Conservation (phyloP, 495 filamentous ascomycete species). For the Pyronema domesticum region DNA sequence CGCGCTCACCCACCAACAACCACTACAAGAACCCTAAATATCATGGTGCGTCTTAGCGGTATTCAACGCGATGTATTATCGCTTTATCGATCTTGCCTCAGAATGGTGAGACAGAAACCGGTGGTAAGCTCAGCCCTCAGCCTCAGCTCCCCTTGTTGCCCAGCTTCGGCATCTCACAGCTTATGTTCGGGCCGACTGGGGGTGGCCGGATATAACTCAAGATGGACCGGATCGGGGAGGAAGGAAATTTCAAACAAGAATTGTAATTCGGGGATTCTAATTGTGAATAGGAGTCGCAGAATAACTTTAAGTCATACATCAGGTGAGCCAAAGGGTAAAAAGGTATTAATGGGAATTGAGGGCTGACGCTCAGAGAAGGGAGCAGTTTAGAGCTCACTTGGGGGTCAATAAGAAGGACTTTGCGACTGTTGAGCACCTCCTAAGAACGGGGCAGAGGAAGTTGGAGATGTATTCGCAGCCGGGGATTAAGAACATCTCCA, state of each 20-base stretch:
- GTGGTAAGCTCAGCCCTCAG: conserved; percentile 34
- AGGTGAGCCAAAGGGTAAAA: conserved; percentile 28
- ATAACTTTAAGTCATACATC: conserved; percentile 19
- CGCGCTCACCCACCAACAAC: too few species aligned
- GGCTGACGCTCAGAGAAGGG: too few species aligned
- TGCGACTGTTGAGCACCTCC: conserved; percentile 64
- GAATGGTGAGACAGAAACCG: conserved; percentile 68
- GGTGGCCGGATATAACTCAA: too few species aligned
- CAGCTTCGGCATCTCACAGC: too few species aligned
- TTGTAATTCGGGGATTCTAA: too few species aligned
- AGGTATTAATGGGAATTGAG: too few species aligned
- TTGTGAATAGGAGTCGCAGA: conserved; percentile 20
- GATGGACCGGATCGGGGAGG: too few species aligned
- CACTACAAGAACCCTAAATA: too few species aligned
- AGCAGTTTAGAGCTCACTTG: conserved; percentile 58
- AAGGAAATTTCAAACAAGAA: too few species aligned
- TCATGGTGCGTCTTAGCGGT: conserved; percentile 29
- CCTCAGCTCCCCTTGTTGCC: too few species aligned
- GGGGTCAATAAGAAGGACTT: conserved; percentile 75
- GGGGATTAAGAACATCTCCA: conserved; percentile 59
- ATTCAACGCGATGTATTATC: conserved; percentile 78
- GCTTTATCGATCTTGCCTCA: conserved; percentile 71
- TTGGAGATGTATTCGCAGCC: conserved; percentile 69
- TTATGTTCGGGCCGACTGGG: neutral
- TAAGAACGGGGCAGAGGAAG: conserved; percentile 70